Conservation (phyloP, 352 stramenopile genomes). For the Phytophthora pini region DNA sequence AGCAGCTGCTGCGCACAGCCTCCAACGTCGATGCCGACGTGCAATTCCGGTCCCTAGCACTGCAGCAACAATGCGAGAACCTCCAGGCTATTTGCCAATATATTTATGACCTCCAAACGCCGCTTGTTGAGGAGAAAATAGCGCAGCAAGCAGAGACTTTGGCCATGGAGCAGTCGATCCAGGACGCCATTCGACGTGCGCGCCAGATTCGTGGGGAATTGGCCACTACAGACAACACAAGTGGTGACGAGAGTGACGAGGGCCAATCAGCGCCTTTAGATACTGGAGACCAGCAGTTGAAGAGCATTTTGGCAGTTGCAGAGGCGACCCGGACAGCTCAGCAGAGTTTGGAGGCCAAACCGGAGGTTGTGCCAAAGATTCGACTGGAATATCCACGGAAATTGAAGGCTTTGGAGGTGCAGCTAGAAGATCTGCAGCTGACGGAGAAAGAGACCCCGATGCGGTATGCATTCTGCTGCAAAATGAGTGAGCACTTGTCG, state of each 20-base stretch:
- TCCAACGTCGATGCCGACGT: conserved; percentile 43
- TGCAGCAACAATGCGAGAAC: conserved; percentile 48
- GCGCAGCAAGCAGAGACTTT: conserved; percentile 21
- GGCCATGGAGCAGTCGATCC: conserved; percentile 47
- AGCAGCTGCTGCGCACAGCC: conserved; percentile 27
- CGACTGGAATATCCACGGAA: conserved; percentile 58
- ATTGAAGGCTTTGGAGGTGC: conserved; percentile 51
- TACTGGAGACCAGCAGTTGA: conserved; percentile 8
- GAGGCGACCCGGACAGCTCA: conserved; percentile 29
- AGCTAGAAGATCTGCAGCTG: conserved; percentile 38
- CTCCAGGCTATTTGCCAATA: conserved; percentile 32
- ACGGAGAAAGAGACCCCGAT: conserved; percentile 46
- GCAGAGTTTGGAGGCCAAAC: conserved; percentile 1
- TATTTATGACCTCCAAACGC: conserved; percentile 27
- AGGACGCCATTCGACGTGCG: conserved; percentile 56
- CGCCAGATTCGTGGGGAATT: conserved; percentile 39
- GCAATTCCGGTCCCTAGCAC: conserved; percentile 35
- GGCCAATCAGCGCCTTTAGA: background rate
- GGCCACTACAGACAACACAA: background rate
- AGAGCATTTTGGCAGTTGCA: conserved; percentile 42
- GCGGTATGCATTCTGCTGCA: conserved; percentile 55
- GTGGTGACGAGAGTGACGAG: conserved; percentile 1
- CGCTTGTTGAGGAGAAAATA: conserved; percentile 7
- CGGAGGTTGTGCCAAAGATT: conserved; percentile 1
- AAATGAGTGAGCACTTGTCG: conserved; percentile 59